phyloP scores from a whole-genome alignment of 371 early-diverging fungal genomes.

The Chytridium lagenaria region DNA sequence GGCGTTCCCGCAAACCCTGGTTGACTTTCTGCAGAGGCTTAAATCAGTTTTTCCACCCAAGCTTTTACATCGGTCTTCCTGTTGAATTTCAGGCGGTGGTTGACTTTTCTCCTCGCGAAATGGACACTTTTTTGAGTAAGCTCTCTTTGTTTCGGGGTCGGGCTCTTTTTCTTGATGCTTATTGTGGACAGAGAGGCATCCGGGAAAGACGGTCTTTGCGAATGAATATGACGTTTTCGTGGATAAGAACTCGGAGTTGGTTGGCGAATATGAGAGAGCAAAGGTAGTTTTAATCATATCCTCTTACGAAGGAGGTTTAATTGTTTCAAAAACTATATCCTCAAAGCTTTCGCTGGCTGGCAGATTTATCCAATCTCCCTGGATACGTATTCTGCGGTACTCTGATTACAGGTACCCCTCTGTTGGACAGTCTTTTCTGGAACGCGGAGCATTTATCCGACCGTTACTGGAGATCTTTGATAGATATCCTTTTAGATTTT shows the following conservation, averaged over 20 bases:
- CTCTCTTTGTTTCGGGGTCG: too few relatives aligned
- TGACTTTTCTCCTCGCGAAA: not conserved
- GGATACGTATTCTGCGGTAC: not conserved
- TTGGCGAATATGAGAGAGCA: constrained; percentile 4
- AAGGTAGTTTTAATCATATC: not conserved
- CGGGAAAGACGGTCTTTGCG: not conserved
- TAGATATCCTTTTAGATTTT: not conserved
- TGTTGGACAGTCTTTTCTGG: not conserved
- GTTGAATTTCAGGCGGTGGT: not conserved
- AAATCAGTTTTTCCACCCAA: not conserved
- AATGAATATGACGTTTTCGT: not conserved
- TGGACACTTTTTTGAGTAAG: not conserved
- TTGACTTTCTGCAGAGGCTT: not conserved
- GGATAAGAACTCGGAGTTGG: constrained; percentile 5
- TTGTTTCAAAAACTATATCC: not conserved
- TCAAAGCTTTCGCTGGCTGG: not conserved
- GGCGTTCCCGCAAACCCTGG: not conserved
- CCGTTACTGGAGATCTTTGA: not conserved
- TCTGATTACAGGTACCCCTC: not conserved
- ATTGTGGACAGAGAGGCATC: not conserved
- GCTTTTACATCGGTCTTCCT: not conserved
- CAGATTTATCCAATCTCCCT: not conserved
- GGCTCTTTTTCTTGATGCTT: too few relatives aligned
- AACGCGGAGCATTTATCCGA: not conserved
- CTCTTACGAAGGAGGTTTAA: too few relatives aligned